These are phyloP conservation scores for Teunomyces stri DNA, from an alignment of 805 yeast species.

Conservation along the genomic window DNA sequence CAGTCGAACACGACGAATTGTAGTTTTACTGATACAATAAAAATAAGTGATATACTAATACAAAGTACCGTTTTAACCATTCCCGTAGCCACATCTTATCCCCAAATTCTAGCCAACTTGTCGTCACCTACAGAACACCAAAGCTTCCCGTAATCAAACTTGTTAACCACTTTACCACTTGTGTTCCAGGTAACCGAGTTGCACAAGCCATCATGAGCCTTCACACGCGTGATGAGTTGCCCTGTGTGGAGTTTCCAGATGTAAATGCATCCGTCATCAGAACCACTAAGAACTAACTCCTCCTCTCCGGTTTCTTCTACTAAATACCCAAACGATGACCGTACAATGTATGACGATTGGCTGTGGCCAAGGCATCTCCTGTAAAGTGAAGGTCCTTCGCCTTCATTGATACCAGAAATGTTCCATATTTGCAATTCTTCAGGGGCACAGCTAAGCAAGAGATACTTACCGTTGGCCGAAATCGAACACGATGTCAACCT, in stretches of 20 bases:
- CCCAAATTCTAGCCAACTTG: constrained; percentile 66
- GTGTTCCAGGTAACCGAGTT: constrained; percentile 78
- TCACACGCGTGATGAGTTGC: constrained; percentile 55
- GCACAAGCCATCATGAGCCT: constrained; percentile 65
- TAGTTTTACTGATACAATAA: constrained; percentile 14
- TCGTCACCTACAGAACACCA: constrained; percentile 91
- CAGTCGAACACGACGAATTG: constrained; percentile 39
- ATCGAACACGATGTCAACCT: constrained; percentile 63
- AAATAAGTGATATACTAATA: neutral
- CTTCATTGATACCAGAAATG: constrained; percentile 32
- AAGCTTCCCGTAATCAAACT: constrained; percentile 41
- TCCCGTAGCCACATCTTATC: constrained; percentile 11
- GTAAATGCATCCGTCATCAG: constrained; percentile 76
- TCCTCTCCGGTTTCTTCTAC: constrained; percentile 41
- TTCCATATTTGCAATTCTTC: constrained; percentile 86
- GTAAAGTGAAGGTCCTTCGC: constrained; percentile 30
- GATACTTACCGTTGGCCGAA: constrained; percentile 51
- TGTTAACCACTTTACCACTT: constrained; percentile 13
- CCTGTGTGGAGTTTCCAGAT: constrained; percentile 78
- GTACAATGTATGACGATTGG: constrained; percentile 65
- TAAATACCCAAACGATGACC: constrained; percentile 75
- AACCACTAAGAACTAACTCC: constrained; percentile 72
- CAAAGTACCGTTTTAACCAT: neutral
- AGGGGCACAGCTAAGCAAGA: constrained; percentile 64
- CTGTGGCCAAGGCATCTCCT: constrained; percentile 70